phyloP scores from a whole-genome alignment of 345 rosid genomes.

The Euphorbia peplus region DNA sequence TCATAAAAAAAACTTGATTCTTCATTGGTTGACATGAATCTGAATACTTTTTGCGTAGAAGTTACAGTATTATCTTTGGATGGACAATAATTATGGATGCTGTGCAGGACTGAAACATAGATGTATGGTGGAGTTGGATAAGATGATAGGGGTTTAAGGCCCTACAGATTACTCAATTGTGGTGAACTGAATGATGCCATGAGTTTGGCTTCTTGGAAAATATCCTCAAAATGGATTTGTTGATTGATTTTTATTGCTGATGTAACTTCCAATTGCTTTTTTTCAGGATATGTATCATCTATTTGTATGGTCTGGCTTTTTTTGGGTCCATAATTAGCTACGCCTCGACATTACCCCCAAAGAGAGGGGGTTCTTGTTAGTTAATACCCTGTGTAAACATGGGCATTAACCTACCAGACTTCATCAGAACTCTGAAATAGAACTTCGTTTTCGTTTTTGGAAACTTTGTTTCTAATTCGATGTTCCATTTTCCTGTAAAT shows the following conservation, averaged over 20 bases:
- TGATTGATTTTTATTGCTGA: not conserved
- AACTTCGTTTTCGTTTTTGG: no score
- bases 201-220: not conserved
- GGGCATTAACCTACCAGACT: no score
- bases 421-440: no score
- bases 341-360: not conserved
- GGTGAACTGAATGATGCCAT: not conserved
- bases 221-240: not conserved
- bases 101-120: not conserved
- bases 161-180: not conserved
- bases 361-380: not conserved
- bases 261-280: not conserved
- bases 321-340: no score
- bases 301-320: no score
- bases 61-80: not conserved
- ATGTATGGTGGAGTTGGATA: not conserved
- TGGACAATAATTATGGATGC: conserved; percentile 3
- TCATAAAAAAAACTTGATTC: not conserved
- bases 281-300: not conserved
- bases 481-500: no score
- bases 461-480: no score
- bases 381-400: not conserved
- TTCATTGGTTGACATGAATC: no score
- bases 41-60: not conserved
- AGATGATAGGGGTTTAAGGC: not conserved